A percentile compares a stretch with the other conserved stretches of the same genome.
Evolutionary conservation across 371 early-diverging fungal species (phyloP).

Genomic region (Furculomyces boomerangus): DNA sequence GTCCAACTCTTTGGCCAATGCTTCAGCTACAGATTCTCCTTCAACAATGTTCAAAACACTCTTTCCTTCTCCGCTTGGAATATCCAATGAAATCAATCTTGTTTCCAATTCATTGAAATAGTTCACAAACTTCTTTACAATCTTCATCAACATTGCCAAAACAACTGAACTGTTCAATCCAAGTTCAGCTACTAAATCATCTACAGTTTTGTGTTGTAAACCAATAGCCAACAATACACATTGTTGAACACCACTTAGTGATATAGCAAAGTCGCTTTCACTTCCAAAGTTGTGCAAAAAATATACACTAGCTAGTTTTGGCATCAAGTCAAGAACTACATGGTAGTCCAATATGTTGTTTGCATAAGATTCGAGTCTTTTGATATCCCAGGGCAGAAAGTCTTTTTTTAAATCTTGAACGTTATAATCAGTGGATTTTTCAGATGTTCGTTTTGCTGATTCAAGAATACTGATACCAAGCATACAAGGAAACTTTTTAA

Average conservation of each 20-base stretch:
- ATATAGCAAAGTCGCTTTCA: constrained; percentile 24
- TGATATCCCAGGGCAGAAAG: constrained; percentile 77
- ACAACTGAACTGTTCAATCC: constrained; percentile 64
- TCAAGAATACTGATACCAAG: constrained; percentile 65
- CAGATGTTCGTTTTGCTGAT: constrained; percentile 23
- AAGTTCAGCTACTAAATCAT: constrained; percentile 72
- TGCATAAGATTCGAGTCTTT: constrained; percentile 84
- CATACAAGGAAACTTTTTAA: constrained; percentile 64
- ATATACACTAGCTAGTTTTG: constrained; percentile 56
- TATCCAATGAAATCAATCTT: not conserved
- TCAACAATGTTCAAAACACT: not conserved
- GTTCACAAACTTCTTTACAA: constrained; percentile 41
- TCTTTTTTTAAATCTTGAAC: constrained; percentile 29
- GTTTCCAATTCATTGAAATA: not conserved
- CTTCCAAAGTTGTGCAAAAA: constrained; percentile 27
- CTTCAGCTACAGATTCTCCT: not conserved
- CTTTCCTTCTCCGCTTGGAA: not conserved
- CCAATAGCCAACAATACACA: constrained; percentile 75
- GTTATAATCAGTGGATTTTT: constrained; percentile 6
- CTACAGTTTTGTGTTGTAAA: constrained; percentile 75
- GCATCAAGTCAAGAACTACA: constrained; percentile 83
- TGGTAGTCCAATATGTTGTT: constrained; percentile 93
- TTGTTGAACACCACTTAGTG: constrained; percentile 72
- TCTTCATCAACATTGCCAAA: constrained; percentile 84
- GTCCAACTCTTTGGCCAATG: not conserved